Evolutionary conservation across 139 green algal species (phyloP).

Genomic region (Tetradesmus obliquus): DNA sequence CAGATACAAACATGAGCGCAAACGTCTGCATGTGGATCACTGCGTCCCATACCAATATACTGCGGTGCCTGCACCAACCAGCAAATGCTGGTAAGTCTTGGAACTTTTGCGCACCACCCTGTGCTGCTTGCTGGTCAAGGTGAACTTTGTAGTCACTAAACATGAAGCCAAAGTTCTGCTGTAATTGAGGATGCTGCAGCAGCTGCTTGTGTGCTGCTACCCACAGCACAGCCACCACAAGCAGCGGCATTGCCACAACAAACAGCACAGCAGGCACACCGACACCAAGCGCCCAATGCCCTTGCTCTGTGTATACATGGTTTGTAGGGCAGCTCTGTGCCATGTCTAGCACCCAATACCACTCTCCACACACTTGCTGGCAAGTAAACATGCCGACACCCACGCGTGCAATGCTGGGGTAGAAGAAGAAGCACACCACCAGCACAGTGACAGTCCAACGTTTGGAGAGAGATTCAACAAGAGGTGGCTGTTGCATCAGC

Average conservation of each 20-base stretch:
- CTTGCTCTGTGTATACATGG: no score
- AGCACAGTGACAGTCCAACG: not conserved
- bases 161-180: not conserved
- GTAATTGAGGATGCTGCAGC: not conserved
- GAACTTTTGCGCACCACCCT: not conserved
- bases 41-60: not conserved
- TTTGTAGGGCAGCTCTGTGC: not conserved
- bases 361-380: not conserved
- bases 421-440: not conserved
- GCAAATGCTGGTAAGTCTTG: not conserved
- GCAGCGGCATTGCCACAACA: not conserved
- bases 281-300: not conserved
- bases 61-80: not conserved
- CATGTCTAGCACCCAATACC: not conserved
- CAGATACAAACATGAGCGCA: not conserved
- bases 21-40: slow-evolving; percentile 16
- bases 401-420: not conserved
- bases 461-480: no score
- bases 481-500: no score
- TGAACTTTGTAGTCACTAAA: not conserved
- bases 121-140: not conserved
- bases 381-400: not conserved
- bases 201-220: not conserved
- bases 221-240: not conserved
- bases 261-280: not conserved